Conservation (phyloP, 768 basidiomycete species). For the Fomitopsis pulvina region DNA sequence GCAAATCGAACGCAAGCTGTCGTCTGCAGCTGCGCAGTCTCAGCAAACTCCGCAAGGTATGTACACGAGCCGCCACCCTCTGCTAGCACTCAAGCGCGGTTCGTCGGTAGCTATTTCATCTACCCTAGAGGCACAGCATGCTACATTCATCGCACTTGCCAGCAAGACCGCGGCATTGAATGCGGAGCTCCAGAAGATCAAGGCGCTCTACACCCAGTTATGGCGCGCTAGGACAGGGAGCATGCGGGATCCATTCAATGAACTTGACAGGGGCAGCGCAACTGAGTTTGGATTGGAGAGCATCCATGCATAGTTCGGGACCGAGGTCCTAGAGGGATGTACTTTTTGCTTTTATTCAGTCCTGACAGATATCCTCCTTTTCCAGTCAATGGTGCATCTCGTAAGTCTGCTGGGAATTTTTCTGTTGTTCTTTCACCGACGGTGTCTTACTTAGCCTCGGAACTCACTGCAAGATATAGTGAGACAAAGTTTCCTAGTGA, state of each 20-base stretch:
- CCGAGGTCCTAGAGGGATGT: too few species aligned
- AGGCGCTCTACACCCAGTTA: conserved; percentile 65
- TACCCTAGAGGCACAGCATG: conserved; percentile 75
- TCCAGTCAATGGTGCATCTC: too few species aligned
- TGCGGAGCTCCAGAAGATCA: conserved; percentile 70
- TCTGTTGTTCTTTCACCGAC: too few species aligned
- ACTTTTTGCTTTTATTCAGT: too few species aligned
- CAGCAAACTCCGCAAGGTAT: conserved; percentile 73
- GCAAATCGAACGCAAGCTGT: conserved; percentile 83
- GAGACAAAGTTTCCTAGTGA: too few species aligned
- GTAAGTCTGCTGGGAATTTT: too few species aligned
- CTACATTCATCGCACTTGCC: conserved; percentile 70
- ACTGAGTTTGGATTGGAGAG: conserved; percentile 45
- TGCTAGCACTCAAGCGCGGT: background rate
- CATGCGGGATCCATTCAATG: conserved; percentile 76
- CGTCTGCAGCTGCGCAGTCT: conserved; percentile 54
- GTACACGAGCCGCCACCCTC: conserved; percentile 1
- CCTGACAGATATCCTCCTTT: too few species aligned
- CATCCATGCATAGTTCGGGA: conserved; percentile 21
- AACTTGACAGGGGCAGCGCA: conserved; percentile 30
- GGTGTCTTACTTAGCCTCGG: too few species aligned
- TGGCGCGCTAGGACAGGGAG: conserved; percentile 81
- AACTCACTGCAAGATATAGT: too few species aligned
- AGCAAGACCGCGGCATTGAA: conserved; percentile 70
- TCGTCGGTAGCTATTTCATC: conserved; percentile 52